Percentiles rank a stretch among this genome's conserved stretches.
These are phyloP conservation scores for Metschnikowia proteae DNA, from an alignment of 805 yeast species.

Conservation along the genomic window DNA sequence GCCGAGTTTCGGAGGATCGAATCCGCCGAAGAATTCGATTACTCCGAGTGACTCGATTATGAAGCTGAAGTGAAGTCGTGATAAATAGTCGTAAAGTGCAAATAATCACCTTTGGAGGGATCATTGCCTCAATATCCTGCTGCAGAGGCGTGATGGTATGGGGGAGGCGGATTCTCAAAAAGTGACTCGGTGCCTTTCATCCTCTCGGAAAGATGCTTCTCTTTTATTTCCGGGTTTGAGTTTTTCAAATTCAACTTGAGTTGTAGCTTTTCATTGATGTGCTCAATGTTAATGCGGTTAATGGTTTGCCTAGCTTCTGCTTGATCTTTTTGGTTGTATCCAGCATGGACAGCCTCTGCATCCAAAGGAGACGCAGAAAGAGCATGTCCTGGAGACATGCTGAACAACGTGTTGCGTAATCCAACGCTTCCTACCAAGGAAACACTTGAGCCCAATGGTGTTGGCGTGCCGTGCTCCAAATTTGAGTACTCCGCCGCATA, in stretches of 20 bases:
- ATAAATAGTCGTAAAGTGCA: not conserved
- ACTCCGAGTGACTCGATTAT: not conserved
- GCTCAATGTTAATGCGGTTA: slow-evolving; percentile 28
- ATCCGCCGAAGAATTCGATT: not conserved
- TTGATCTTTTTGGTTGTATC: slow-evolving; percentile 10
- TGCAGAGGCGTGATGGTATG: slow-evolving; percentile 18
- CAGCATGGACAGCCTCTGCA: slow-evolving; percentile 10
- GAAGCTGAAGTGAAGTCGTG: slow-evolving; percentile 1
- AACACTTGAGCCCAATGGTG: slow-evolving; percentile 20
- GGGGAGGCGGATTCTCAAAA: slow-evolving; percentile 19
- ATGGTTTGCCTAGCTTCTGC: slow-evolving; percentile 25
- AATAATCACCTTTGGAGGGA: not conserved
- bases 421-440: slow-evolving; percentile 35
- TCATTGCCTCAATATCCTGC: slow-evolving; percentile 7
- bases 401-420: slow-evolving; percentile 36
- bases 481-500: not conserved
- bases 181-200: slow-evolving; percentile 1
- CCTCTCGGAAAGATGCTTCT: not conserved
- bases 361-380: slow-evolving; percentile 29
- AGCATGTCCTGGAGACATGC: slow-evolving; percentile 24
- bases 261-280: slow-evolving; percentile 24
- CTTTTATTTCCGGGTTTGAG: not conserved
- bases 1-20: not conserved
- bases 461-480: slow-evolving; percentile 2
- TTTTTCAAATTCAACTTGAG: slow-evolving; percentile 6